These are phyloP conservation scores for Rhizomucor miehei DNA, from an alignment of 371 early-diverging fungal species.

Conservation along the genomic window DNA sequence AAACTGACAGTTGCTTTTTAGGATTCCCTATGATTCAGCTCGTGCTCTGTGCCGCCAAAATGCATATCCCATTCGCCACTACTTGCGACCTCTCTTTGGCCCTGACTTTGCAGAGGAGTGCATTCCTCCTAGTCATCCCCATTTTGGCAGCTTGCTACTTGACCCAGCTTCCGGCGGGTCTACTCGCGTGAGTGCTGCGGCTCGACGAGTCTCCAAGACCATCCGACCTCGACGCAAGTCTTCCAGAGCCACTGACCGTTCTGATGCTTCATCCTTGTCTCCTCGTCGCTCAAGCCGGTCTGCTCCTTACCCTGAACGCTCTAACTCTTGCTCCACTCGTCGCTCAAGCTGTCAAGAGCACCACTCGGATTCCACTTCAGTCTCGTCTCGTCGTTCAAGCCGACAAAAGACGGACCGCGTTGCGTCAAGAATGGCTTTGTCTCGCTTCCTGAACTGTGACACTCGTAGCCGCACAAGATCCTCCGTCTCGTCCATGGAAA, in stretches of 20 bases:
- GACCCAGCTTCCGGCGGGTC: slow-evolving; percentile 17
- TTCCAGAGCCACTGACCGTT: too few species aligned
- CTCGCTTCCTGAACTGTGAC: slow-evolving; percentile 5
- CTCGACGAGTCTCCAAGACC: slow-evolving; percentile 1
- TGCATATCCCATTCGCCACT: slow-evolving; percentile 58
- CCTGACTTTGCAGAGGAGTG: slow-evolving; percentile 51
- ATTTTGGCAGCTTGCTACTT: slow-evolving; percentile 43
- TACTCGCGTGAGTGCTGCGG: slow-evolving; percentile 7
- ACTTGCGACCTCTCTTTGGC: slow-evolving; percentile 63
- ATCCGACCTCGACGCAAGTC: too few species aligned
- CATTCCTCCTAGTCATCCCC: slow-evolving; percentile 49
- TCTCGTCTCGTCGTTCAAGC: background rate
- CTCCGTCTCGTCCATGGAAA: too few species aligned
- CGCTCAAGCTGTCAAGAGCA: slow-evolving; percentile 3
- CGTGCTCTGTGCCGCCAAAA: slow-evolving; percentile 52
- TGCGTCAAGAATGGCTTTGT: slow-evolving; percentile 24
- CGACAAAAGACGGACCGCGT: slow-evolving; percentile 9
- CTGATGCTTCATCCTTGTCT: slow-evolving; percentile 1
- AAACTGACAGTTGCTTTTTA: slow-evolving; percentile 12
- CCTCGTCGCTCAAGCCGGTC: slow-evolving; percentile 3
- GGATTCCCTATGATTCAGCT: slow-evolving; percentile 63
- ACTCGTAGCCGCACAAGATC: background rate
- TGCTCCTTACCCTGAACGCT: slow-evolving; percentile 8
- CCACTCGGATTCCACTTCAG: background rate
- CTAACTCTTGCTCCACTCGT: slow-evolving; percentile 10